Conservation (phyloP, 1,284 basidiomycete species). For the Schizophyllum amplum region DNA sequence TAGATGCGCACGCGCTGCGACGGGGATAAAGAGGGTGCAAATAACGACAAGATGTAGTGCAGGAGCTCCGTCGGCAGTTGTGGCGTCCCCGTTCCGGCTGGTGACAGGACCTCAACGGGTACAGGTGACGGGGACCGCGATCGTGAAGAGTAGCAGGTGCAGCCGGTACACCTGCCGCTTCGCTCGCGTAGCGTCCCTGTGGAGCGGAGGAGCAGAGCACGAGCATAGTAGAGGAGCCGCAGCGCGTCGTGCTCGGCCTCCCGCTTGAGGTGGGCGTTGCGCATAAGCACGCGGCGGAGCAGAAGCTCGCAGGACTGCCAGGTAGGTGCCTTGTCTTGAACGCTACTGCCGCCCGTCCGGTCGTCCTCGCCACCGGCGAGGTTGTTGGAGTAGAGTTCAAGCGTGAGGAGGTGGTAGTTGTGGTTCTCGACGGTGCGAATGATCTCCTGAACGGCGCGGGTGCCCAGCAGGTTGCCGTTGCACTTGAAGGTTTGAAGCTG, state of each 20-base stretch:
- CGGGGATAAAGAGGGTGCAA: constrained; percentile 50
- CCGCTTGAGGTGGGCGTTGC: constrained; percentile 41
- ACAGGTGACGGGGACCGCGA: constrained; percentile 3
- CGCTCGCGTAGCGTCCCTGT: constrained; percentile 7
- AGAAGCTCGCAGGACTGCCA: constrained; percentile 31
- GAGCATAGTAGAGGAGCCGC: constrained; percentile 40
- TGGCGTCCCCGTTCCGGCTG: constrained; percentile 12
- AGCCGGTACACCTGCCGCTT: constrained; percentile 5
- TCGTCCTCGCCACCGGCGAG: constrained; percentile 17
- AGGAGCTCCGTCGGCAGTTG: constrained; percentile 55
- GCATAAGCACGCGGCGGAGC: constrained; percentile 32
- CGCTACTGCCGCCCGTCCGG: no score
- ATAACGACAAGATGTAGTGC: constrained; percentile 46
- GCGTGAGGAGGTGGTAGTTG: constrained; percentile 41
- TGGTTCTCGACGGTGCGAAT: constrained; percentile 33
- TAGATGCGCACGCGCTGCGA: constrained; percentile 49
- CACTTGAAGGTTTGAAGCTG: constrained; percentile 42
- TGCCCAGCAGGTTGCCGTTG: constrained; percentile 49
- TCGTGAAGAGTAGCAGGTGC: constrained; percentile 12
- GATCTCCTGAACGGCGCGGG: constrained; percentile 35
- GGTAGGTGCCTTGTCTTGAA: constrained; percentile 9
- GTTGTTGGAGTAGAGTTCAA: constrained; percentile 48
- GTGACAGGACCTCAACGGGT: background rate
- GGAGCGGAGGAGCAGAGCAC: constrained; percentile 35
- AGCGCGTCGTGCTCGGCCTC: constrained; percentile 43